Base-by-base conservation (phyloP, 345 rosid genomes). In the Melaleuca alternifolia region DNA sequence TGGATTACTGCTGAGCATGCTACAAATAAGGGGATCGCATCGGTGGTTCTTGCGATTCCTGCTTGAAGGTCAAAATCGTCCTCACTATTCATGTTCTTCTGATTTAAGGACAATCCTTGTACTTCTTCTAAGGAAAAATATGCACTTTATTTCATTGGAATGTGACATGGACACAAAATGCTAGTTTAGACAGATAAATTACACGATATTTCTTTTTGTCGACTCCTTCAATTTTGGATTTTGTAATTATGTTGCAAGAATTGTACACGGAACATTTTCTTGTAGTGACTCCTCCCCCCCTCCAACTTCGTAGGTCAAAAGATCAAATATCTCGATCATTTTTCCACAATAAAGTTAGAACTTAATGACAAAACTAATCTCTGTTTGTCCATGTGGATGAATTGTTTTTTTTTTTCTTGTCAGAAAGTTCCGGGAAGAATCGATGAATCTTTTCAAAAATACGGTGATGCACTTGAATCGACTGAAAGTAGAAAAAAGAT, bases 391-490 rank as follows among this genome's bases (percentile, higher is more conserved):
- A 33, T 6, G 18, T 71, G 5, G 12, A 33, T 71, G 3, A 30
- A 13, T 7, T n/a, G n/a, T n/a, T 30, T 62, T 54, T 62, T 30
- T 28, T 28, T 5, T 12, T 13, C 11, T 2, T 62, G 6, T 33
- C 4, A 2, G 14, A 62, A 28, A 0, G 23, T 65, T 20, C 8
- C 1, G 11, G 33, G 6, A 24, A 33, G 1, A 3, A 65, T 2
- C 1, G 3, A 10, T 30, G 21, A 30, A 30, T 62, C 44, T 14
- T 62, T 62, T 62, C 15, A 28, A 30, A 15, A 11, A 62, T 30
- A 62, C 11, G 10, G 0, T 6, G 10, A 62, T 0, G 6, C 5
- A 20, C 9, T 4, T 62, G 0, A 62, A 28, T 62, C 21, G 10
- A 62, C 4, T 28, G 41, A 62, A 62, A 62, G 41, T 15, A 61